Evolutionary conservation across 495 filamentous ascomycete species (phyloP).

Genomic region (Podospora pseudoanserina): DNA sequence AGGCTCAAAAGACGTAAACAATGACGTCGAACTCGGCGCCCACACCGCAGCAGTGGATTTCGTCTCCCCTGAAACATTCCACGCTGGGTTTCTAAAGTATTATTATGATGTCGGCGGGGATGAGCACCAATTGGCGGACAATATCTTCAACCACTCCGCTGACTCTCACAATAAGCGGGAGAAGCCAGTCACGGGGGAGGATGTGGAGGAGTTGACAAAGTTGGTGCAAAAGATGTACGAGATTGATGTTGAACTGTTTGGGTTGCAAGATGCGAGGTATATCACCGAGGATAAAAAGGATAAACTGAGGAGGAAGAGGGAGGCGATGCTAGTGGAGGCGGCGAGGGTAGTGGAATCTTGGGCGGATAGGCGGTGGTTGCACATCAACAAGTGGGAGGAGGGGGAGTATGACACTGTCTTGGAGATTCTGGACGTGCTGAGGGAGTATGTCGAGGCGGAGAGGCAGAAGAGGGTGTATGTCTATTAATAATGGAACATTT

Average conservation of each 20-base stretch:
- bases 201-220: background rate
- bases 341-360: background rate
- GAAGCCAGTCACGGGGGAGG: background rate
- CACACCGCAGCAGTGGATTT: background rate
- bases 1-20: background rate
- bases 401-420: background rate
- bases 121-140: background rate
- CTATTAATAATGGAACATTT: background rate
- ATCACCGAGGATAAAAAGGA: background rate
- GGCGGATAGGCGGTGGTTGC: background rate
- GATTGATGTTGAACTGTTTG: background rate
- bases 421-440: slow-evolving; percentile 1
- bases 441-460: background rate
- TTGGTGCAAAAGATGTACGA: slow-evolving; percentile 3
- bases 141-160: background rate
- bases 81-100: background rate
- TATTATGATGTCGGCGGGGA: background rate
- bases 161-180: background rate
- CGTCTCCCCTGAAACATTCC: background rate
- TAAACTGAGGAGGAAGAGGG: background rate
- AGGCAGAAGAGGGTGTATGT: background rate
- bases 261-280: background rate
- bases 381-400: background rate
- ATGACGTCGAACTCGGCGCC: background rate
- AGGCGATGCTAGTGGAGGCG: background rate